Evolutionary conservation across 352 stramenopile species (phyloP), one percentile per base, ranked within the genome.

Genomic region (Plasmopara viticola): DNA sequence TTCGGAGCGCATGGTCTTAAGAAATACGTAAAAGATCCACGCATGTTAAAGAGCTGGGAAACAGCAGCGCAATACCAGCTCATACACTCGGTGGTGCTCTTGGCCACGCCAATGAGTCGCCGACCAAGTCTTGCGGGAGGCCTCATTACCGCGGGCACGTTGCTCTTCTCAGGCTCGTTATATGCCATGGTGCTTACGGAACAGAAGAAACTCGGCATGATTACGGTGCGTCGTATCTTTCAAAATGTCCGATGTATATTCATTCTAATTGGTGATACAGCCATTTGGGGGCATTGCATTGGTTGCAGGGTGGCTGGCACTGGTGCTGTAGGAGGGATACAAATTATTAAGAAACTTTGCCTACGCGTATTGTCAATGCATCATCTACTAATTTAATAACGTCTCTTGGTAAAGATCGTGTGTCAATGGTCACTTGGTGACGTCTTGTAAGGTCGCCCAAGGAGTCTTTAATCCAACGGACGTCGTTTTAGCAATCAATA

Each of bases 1-100:
- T 94, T 94, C 47, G 83, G 83, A 31, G 80, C 83, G 14, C 83
- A 94, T 45, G 80, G 63, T 12, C 61, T 94, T 39, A 72, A 90
- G 63, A 61, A 62, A 28, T 68, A 57, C 34, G 68, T 91, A 30
- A 86, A 74, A 53, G 78, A 94, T 47, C 76, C 78, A 20, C 76
- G 87, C 56, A 68, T 90, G 57, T 62, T 90, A 56, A 91, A 94
- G 70, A 90, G 78, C 57, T 94, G 83, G 83, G 77, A 90, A 53
- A 91, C 80, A 0, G 83, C 78, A 0, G 69, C 83, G 0, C 74
- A 90, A 30, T 94, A 94, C 56, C 83, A 94, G 70, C 47, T 87
- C 30, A 56, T 88, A 40, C 79, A 93, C 61, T 93, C 83, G 58
- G 62, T 86, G 7, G 83, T 75, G 51, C 56, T 93, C 12, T 65